Percentiles rank a stretch among this genome's conserved stretches.
Evolutionary conservation across 164 flowering plant species (phyloP).

Genomic region (Kingdonia uniflora): DNA sequence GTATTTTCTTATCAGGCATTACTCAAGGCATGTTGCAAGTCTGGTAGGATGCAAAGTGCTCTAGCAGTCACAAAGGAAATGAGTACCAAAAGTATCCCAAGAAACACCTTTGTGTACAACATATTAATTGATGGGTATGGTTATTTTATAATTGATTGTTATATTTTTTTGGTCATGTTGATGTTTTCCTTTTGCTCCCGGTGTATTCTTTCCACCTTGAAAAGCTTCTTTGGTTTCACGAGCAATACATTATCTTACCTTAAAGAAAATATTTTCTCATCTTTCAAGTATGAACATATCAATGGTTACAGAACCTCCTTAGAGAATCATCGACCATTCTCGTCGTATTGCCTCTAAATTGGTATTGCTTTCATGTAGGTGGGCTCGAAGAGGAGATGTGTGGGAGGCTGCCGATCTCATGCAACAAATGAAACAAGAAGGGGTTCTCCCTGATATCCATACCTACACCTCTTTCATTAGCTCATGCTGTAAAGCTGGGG

Average conservation of each 20-base stretch:
- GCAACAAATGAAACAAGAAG: slow-evolving; percentile 90
- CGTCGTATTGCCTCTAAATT: not conserved
- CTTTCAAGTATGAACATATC: too few species aligned
- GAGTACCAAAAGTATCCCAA: slow-evolving; percentile 63
- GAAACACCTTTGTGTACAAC: slow-evolving; percentile 83
- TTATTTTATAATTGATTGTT: too few species aligned
- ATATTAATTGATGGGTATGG: slow-evolving; percentile 95
- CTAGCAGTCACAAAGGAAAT: slow-evolving; percentile 91
- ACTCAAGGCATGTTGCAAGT: slow-evolving; percentile 95
- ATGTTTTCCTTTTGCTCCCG: too few species aligned
- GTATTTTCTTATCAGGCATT: slow-evolving; percentile 81
- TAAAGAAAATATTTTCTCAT: too few species aligned
- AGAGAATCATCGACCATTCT: not conserved
- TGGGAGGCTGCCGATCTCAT: slow-evolving; percentile 98
- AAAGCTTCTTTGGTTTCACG: too few species aligned
- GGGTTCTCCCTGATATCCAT: slow-evolving; percentile 81
- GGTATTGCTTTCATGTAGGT: slow-evolving; percentile 30
- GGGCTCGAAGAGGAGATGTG: slow-evolving; percentile 99
- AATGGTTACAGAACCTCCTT: too few species aligned
- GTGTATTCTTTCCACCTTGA: too few species aligned
- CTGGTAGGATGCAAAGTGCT: slow-evolving; percentile 99
- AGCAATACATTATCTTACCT: too few species aligned
- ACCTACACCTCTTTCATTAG: slow-evolving; percentile 89
- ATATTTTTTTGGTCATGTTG: too few species aligned
- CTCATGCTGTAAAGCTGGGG: slow-evolving; percentile 98